Percentiles rank a stretch among this genome's conserved stretches.
phyloP scores from a whole-genome alignment of 331 rosid species.

The Cydonia oblonga region DNA sequence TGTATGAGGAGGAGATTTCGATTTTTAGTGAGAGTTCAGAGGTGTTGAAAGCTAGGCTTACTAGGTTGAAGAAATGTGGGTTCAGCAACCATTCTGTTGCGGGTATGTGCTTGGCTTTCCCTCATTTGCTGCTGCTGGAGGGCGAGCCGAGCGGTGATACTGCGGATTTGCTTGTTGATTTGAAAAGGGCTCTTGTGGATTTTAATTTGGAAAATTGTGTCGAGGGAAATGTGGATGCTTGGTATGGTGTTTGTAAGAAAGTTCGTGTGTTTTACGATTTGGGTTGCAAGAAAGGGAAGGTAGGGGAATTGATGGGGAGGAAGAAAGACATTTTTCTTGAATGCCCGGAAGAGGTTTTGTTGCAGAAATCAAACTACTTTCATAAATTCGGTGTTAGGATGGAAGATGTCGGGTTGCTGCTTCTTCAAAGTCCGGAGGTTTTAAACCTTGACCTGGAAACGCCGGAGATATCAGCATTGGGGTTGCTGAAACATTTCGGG shows the following conservation, averaged over 20 bases:
- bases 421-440: conserved; percentile 40
- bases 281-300: conserved; percentile 29
- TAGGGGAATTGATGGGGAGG: conserved; percentile 35
- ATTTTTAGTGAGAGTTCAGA: conserved; percentile 23
- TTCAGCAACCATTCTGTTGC: conserved; percentile 39
- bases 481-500: conserved; percentile 53
- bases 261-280: conserved; percentile 48
- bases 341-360: conserved; percentile 32
- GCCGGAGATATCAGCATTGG: conserved; percentile 36
- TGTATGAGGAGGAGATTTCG: conserved; percentile 36
- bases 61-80: conserved; percentile 31
- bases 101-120: conserved; percentile 66
- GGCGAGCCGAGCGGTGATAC: conserved; percentile 13
- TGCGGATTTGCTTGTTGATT: conserved; percentile 24
- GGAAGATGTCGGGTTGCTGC: conserved; percentile 39
- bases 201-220: conserved; percentile 36
- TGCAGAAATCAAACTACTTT: conserved; percentile 32
- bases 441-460: conserved; percentile 40
- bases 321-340: conserved; percentile 34
- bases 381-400: conserved; percentile 42
- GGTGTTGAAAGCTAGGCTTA: conserved; percentile 36
- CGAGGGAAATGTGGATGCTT: conserved; percentile 53
- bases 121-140: conserved; percentile 34
- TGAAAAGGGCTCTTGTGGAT: conserved; percentile 36
- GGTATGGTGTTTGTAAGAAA: conserved; percentile 48